Base-by-base conservation (phyloP, 805 yeast species). In the Barnettozyma sp. region DNA sequence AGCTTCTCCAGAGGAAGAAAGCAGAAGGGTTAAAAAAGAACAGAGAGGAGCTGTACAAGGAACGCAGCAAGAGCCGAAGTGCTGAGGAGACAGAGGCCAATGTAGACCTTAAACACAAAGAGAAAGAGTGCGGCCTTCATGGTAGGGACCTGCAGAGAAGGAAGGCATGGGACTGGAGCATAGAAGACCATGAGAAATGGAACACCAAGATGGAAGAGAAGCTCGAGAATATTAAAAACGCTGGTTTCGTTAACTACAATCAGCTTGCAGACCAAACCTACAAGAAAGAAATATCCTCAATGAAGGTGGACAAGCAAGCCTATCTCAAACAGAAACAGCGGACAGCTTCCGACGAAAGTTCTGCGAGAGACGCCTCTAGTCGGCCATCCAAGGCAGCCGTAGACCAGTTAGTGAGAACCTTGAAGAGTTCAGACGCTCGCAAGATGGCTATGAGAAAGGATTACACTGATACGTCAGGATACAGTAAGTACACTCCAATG, bases 131-230 rank as follows among this genome's bases (percentile, higher is more conserved):
- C 1, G 34, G 50, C 22, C 64, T 60, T 10, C 49, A 48, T 10
- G 71, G 70, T 1, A 65, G 60, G 26, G 65, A 64, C 35, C 57
- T 49, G 33, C 71, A 66, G 26, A 56, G 74, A 18, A 50, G 58
- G 36, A 60, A 66, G 35, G 71, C 66, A 33, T 62, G 72, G 70
- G 72, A 72, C 37, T 73, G 74, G 58, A 69, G 82, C 0, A 68
- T 79, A 5, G 82, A 75, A 35, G 83, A 82, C 35, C 67, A 75
- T 38, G 82, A 77, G 43, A 60, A 62, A 36, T 81, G 87, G 87
- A 71, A 76, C 17, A 58, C 49, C 20, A 66, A 63, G 35, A 50
- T 57, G 37, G 56, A 48, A 28, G 43, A 46, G 33, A 59, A 56
- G 35, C 44, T 46, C 26, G 43, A 43, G 6, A 56, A 60, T 7